Evolutionary conservation across 2,329 filamentous ascomycete species (phyloP).

Genomic region (Hypoxylon sp.): DNA sequence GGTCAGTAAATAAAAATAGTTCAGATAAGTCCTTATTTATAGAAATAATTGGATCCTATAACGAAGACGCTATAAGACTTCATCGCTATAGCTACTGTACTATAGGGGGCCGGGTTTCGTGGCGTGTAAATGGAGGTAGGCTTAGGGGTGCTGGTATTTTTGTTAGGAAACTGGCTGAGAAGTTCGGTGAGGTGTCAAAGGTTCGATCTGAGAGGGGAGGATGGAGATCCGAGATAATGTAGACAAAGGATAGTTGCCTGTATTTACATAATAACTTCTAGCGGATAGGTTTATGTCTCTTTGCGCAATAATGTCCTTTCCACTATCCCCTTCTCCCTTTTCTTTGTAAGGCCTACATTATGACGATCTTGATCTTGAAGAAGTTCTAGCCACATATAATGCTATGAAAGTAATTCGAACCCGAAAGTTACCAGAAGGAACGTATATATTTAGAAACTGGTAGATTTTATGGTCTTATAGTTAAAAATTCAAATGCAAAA

Average conservation of each 20-base stretch:
- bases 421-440: conserved; percentile 7
- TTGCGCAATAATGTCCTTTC: too few species aligned
- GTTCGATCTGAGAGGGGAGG: too few species aligned
- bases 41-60: not conserved
- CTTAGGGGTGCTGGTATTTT: not conserved
- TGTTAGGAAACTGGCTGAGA: too few species aligned
- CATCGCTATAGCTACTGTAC: not conserved
- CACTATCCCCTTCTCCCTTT: too few species aligned
- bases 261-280: too few species aligned
- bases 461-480: conserved; percentile 1
- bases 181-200: too few species aligned
- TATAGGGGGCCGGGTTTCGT: not conserved
- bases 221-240: too few species aligned
- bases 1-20: not conserved
- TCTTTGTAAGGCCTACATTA: too few species aligned
- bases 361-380: not conserved
- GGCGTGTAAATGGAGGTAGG: not conserved
- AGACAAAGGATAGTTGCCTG: too few species aligned
- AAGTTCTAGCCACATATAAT: too few species aligned
- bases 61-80: not conserved
- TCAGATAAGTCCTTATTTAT: not conserved
- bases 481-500: conserved; percentile 6
- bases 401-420: not conserved
- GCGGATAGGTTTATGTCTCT: too few species aligned
- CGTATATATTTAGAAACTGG: conserved; percentile 51